These are phyloP conservation scores for Xylaria castorea DNA, from an alignment of 495 filamentous ascomycete genomes.

Conservation along the genomic window DNA sequence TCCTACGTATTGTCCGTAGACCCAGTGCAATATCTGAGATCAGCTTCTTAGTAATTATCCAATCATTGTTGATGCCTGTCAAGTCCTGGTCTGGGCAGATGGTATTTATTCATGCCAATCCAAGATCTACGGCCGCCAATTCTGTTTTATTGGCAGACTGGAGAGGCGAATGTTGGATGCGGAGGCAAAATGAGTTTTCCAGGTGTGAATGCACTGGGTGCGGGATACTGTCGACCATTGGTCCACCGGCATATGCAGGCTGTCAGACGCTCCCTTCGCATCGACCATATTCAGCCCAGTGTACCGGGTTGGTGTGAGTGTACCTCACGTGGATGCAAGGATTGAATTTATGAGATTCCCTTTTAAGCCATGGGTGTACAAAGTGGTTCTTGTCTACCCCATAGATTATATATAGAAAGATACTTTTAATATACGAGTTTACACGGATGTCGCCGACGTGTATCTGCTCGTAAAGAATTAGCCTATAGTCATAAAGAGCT, in stretches of 20 bases:
- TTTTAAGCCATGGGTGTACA: neutral
- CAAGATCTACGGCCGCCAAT: neutral
- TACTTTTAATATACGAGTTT: neutral
- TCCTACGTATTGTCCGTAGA: neutral
- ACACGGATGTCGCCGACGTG: neutral
- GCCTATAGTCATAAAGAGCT: neutral
- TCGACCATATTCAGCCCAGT: constrained; percentile 1
- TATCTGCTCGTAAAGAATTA: neutral
- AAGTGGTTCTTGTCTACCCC: neutral
- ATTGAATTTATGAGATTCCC: neutral
- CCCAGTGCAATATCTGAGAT: neutral
- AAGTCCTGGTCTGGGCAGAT: neutral
- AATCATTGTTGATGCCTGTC: neutral
- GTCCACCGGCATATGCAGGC: neutral
- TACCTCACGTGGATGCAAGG: constrained; percentile 15
- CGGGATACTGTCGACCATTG: neutral
- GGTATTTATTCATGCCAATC: neutral
- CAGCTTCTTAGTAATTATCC: neutral
- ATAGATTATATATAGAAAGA: neutral
- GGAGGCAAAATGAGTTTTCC: neutral
- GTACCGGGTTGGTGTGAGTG: neutral
- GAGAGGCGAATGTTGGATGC: neutral
- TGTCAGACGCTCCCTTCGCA: constrained; percentile 1
- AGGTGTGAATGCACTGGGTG: neutral
- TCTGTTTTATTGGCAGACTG: neutral